Base-by-base conservation (phyloP, 495 filamentous ascomycete genomes). In the Talaromyces wortmannii region DNA sequence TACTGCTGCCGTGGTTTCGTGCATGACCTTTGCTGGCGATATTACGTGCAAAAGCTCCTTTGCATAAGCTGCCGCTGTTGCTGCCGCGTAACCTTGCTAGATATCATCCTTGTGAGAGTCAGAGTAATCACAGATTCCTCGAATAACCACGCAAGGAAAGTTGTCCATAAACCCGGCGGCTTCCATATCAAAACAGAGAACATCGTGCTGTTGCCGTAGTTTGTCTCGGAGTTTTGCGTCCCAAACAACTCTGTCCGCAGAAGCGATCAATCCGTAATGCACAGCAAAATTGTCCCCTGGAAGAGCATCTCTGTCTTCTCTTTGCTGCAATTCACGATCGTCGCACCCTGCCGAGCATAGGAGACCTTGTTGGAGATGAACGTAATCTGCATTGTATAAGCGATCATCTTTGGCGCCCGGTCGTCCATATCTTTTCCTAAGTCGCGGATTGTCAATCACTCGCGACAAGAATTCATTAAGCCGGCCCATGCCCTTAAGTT, bases 61-160 rank as follows among this genome's bases (percentile, higher is more conserved):
- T 15, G 48, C 31, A 50, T 50, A 50, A 11, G 58, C 60, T 0
- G 61, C 65, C 33, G 67, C 63, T 4, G 55, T 55, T 4, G 67
- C 62, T 29, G 61, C 65, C 7, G 65, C 67, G 55, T 67, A 69
- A 8, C 17, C 46, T 44, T 69, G 60, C 63, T 61, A 69, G 10
- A 51, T 18, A 10, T 64, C 55, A 42, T 64, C 63, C 56, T 66
- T 67, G 31, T 67, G 65, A 6, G 58, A 61, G 50, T 69, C 67
- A 11, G 56, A 50, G 56, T 69, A 69, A 52, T 66, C 63, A 48
- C 59, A 67, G 48, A 69, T 61, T 4, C 67, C 67, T 32, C 60
- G 52, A 12, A 69, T 63, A n/a, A 60, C 56, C n/a, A 66, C 43
- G 44, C 65, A 67, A 31, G 45, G 50, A 46, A 53, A 53, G 7